A percentile compares a stretch with the other conserved stretches of the same genome.
Evolutionary conservation across 2,329 filamentous ascomycete genomes (phyloP).

Genomic region (Fusarium pseudonygamai): DNA sequence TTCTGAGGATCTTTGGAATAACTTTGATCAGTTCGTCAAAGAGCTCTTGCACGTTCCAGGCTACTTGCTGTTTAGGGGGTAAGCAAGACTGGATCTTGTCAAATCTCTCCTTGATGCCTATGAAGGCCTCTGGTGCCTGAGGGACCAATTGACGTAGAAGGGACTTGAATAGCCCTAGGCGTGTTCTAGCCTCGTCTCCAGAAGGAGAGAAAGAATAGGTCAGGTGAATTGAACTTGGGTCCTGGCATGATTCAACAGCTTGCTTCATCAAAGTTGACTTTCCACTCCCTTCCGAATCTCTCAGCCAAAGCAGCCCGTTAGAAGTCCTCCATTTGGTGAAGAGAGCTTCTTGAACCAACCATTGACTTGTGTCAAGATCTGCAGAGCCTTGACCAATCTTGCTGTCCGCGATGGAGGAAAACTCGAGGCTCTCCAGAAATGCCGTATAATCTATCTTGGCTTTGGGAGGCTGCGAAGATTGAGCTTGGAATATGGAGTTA

Average conservation of each 20-base stretch:
- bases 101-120: background rate
- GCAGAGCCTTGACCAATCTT: background rate
- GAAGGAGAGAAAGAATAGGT: background rate
- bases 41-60: background rate
- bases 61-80: background rate
- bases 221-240: background rate
- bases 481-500: background rate
- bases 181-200: background rate
- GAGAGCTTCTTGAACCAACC: background rate
- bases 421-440: background rate
- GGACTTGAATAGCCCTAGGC: background rate
- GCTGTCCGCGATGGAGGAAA: background rate
- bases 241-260: background rate
- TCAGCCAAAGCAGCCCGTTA: background rate
- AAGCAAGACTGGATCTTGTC: background rate
- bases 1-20: background rate
- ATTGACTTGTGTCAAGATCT: background rate
- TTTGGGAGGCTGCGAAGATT: background rate
- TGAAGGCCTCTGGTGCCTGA: background rate
- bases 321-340: background rate
- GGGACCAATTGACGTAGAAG: background rate
- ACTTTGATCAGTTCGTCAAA: background rate
- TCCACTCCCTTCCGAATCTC: background rate
- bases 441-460: background rate
- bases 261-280: conserved; percentile 2